Percentiles rank a stretch among this genome's conserved stretches.
These are phyloP conservation scores for Persicaria maculosa DNA, from an alignment of 148 eudicot genomes.

Conservation along the genomic window DNA sequence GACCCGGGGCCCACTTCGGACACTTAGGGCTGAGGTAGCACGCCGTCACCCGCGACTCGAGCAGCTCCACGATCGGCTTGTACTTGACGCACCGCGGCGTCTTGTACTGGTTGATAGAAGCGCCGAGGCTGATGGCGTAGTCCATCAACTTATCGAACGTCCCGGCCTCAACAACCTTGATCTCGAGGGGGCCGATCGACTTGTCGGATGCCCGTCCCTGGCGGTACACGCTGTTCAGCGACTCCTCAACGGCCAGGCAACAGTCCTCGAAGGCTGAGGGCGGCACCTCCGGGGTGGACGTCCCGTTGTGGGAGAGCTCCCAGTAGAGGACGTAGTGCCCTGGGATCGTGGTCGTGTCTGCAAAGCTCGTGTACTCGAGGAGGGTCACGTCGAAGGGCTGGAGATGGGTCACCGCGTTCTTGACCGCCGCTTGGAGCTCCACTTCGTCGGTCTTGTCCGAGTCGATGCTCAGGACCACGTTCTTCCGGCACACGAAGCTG, in stretches of 20 bases:
- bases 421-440: conserved; percentile 62
- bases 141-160: conserved; percentile 80
- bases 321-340: conserved; percentile 77
- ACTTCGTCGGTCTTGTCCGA: conserved; percentile 78
- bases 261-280: conserved; percentile 65
- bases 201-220: conserved; percentile 72
- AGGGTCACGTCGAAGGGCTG: conserved; percentile 45
- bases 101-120: conserved; percentile 92
- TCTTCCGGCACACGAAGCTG: conserved; percentile 66
- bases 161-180: conserved; percentile 57
- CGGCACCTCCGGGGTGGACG: conserved; percentile 23
- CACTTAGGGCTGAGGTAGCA: conserved; percentile 77
- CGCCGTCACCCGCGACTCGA: conserved; percentile 57
- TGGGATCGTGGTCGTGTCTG: conserved; percentile 44
- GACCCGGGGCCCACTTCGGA: conserved; percentile 84
- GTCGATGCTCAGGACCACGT: conserved; percentile 68
- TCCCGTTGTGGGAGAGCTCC: conserved; percentile 42
- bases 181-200: conserved; percentile 68
- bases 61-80: conserved; percentile 73
- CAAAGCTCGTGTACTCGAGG: conserved; percentile 69
- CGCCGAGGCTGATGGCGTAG: conserved; percentile 83
- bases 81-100: conserved; percentile 87
- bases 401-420: conserved; percentile 44
- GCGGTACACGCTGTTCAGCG: conserved; percentile 65
- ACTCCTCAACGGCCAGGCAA: conserved; percentile 59